A percentile compares a stretch with the other conserved stretches of the same genome.
Evolutionary conservation across 2,329 filamentous ascomycete species (phyloP).

Genomic region (Colletotrichum limetticola): DNA sequence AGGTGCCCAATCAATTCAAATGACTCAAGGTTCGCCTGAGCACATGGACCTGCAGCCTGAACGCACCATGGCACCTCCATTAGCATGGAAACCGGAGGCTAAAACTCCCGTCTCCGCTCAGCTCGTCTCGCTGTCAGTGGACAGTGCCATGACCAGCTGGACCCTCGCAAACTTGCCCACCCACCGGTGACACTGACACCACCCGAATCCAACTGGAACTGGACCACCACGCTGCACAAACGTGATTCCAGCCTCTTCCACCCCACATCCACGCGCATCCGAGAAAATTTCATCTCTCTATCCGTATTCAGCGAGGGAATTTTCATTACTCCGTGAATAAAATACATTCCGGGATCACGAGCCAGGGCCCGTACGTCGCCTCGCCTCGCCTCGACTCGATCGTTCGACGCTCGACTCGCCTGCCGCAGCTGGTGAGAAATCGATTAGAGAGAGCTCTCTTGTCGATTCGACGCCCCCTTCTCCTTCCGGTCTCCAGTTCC

Average conservation of each 20-base stretch:
- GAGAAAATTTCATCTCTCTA: constrained; percentile 22
- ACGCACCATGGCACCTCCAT: neutral
- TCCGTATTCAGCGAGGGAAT: constrained; percentile 11
- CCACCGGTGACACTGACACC: constrained; percentile 26
- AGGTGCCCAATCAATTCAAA: neutral
- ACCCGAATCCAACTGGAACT: constrained; percentile 5
- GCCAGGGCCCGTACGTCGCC: constrained; percentile 18
- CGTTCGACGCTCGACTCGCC: constrained; percentile 9
- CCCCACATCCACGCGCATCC: constrained; percentile 29
- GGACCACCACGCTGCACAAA: constrained; percentile 16
- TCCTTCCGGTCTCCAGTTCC: constrained; percentile 15
- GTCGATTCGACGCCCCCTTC: constrained; percentile 10
- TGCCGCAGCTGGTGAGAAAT: neutral
- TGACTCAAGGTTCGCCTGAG: neutral
- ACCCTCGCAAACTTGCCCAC: constrained; percentile 25
- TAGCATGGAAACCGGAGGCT: constrained; percentile 29
- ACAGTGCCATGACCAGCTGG: neutral
- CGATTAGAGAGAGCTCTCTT: constrained; percentile 2
- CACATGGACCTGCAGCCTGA: neutral
- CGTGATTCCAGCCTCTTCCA: constrained; percentile 35
- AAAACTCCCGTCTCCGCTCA: constrained; percentile 34
- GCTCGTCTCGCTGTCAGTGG: constrained; percentile 25
- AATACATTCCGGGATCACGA: constrained; percentile 34
- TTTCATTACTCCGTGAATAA: constrained; percentile 21
- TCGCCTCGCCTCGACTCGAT: constrained; percentile 5